These are phyloP conservation scores for Lizonia empirigonia DNA, from an alignment of 2,329 filamentous ascomycete species.

Conservation along the genomic window DNA sequence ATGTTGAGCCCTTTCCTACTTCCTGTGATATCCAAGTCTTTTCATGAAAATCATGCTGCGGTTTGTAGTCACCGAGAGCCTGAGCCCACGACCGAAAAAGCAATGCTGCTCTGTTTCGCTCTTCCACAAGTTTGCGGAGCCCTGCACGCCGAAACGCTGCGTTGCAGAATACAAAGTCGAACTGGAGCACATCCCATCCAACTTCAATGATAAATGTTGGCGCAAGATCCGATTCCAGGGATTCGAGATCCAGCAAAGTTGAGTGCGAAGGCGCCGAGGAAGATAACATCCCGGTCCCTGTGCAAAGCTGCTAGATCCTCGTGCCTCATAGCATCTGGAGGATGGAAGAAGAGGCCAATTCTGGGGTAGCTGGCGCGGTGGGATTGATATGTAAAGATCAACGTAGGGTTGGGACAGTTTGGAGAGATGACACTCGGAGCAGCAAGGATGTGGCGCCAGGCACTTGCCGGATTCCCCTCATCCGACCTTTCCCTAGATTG, in stretches of 20 bases:
- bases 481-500: slow-evolving; percentile 3
- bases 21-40: slow-evolving; percentile 26
- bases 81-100: slow-evolving; percentile 39
- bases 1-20: slow-evolving; percentile 18
- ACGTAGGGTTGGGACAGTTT: not conserved
- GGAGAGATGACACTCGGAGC: too few relatives aligned
- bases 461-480: not conserved
- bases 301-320: not conserved
- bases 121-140: slow-evolving; percentile 16
- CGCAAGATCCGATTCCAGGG: slow-evolving; percentile 27
- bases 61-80: slow-evolving; percentile 23
- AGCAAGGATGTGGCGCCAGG: not conserved
- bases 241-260: slow-evolving; percentile 27
- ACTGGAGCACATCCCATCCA: slow-evolving; percentile 13
- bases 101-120: slow-evolving; percentile 17
- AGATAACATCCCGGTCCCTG: slow-evolving; percentile 1
- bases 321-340: not conserved
- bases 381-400: not conserved
- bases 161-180: slow-evolving; percentile 33
- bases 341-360: not conserved
- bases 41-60: slow-evolving; percentile 21
- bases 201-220: slow-evolving; percentile 35
- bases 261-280: not conserved
- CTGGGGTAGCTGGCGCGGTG: not conserved
- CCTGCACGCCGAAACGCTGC: slow-evolving; percentile 24